These are phyloP conservation scores for Lachancea lanzarotensis DNA, from an alignment of 805 yeast species.

Conservation along the genomic window DNA sequence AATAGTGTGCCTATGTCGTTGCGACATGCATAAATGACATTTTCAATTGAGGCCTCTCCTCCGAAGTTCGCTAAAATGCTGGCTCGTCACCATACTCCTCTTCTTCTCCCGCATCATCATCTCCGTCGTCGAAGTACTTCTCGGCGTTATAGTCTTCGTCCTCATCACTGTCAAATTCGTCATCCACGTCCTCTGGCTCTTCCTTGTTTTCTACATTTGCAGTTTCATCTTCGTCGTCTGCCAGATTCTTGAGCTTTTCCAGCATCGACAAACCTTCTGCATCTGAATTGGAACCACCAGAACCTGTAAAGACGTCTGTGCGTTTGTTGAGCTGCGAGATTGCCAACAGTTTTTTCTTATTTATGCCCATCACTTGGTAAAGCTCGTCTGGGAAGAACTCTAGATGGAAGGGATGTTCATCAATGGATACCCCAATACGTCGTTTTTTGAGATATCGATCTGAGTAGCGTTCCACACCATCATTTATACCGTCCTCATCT, in stretches of 20 bases:
- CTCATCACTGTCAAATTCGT: constrained; percentile 49
- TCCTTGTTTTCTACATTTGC: constrained; percentile 21
- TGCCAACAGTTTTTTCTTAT: constrained; percentile 45
- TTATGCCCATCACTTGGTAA: constrained; percentile 62
- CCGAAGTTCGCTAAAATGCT: constrained; percentile 38
- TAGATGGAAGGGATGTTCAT: constrained; percentile 68
- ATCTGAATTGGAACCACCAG: constrained; percentile 22
- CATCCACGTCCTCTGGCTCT: constrained; percentile 45
- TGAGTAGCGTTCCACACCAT: constrained; percentile 75
- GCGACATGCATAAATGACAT: constrained; percentile 41
- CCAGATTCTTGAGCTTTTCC: constrained; percentile 44
- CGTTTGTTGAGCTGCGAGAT: constrained; percentile 31
- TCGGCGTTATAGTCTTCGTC: constrained; percentile 62
- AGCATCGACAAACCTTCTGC: constrained; percentile 33
- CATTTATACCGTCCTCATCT: constrained; percentile 42
- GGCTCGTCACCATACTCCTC: constrained; percentile 54
- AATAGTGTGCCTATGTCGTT: background rate
- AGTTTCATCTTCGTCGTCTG: constrained; percentile 42
- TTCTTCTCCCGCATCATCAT: constrained; percentile 42
- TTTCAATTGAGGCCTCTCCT: background rate
- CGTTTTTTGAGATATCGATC: constrained; percentile 71
- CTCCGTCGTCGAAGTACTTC: constrained; percentile 57
- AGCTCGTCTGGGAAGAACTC: constrained; percentile 75
- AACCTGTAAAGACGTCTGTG: constrained; percentile 25
- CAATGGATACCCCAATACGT: constrained; percentile 62